Evolutionary conservation across 106 monocot species (phyloP).

Genomic region (Dendrobium officinale): DNA sequence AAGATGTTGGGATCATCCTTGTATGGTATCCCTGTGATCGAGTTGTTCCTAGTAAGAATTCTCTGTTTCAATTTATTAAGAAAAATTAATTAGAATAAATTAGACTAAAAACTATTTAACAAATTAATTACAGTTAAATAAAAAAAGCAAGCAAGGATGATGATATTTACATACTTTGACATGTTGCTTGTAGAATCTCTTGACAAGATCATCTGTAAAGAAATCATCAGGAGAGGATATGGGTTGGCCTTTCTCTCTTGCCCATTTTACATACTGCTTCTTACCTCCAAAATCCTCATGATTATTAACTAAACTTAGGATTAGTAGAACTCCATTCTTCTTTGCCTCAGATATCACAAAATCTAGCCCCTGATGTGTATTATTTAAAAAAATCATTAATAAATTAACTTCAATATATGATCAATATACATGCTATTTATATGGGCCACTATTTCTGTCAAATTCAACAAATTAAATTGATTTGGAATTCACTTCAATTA

Average conservation of each 20-base stretch:
- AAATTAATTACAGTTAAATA: background rate
- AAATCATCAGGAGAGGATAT: constrained; percentile 45
- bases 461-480: no score
- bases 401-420: no score
- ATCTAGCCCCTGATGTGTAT: constrained; percentile 34
- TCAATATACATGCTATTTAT: no score
- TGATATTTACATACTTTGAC: constrained; percentile 26
- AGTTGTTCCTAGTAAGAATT: constrained; percentile 41
- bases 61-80: constrained; percentile 12
- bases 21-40: constrained; percentile 33
- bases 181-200: constrained; percentile 43
- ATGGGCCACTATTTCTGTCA: no score
- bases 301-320: constrained; percentile 58
- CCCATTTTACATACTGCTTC: constrained; percentile 63
- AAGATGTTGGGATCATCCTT: constrained; percentile 49
- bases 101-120: no score
- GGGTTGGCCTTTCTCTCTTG: constrained; percentile 34
- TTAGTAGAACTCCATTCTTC: constrained; percentile 31
- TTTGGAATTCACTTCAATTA: no score
- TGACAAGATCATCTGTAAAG: constrained; percentile 42
- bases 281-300: constrained; percentile 60
- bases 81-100: background rate
- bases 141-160: background rate
- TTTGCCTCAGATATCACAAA: constrained; percentile 56
- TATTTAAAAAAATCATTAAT: no score